These are phyloP conservation scores for Pyrrhoderma noxium DNA, from an alignment of 1,284 basidiomycete genomes.

Conservation along the genomic window DNA sequence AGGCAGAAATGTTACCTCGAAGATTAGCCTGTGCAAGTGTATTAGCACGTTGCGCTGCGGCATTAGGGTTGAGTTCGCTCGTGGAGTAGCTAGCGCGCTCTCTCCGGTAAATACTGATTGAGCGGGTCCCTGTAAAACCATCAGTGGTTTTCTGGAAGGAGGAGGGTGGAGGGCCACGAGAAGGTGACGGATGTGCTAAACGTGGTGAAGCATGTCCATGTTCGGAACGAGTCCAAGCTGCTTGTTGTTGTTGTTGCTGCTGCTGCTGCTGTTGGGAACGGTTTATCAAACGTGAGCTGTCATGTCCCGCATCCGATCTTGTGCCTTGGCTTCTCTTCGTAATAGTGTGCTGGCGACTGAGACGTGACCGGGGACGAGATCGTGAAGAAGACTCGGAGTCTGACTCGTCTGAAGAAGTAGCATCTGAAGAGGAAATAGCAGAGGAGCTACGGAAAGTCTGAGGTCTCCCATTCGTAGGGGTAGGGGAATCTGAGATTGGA, in stretches of 20 bases:
- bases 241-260: slow-evolving; percentile 15
- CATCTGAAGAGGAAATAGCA: slow-evolving; percentile 28
- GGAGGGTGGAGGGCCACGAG: slow-evolving; percentile 20
- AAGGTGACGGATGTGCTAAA: slow-evolving; percentile 12
- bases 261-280: slow-evolving; percentile 13
- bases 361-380: slow-evolving; percentile 23
- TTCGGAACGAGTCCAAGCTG: slow-evolving; percentile 16
- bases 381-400: slow-evolving; percentile 40
- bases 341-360: slow-evolving; percentile 21
- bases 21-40: slow-evolving; percentile 22
- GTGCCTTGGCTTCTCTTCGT: slow-evolving; percentile 19
- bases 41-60: slow-evolving; percentile 33
- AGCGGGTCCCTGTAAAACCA: slow-evolving; percentile 21
- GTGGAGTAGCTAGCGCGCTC: slow-evolving; percentile 31
- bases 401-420: slow-evolving; percentile 33
- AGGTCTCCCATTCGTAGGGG: neutral
- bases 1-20: slow-evolving; percentile 7
- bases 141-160: slow-evolving; percentile 26
- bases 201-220: slow-evolving; percentile 10
- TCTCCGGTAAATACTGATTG: slow-evolving; percentile 17
- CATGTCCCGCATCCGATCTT: slow-evolving; percentile 19
- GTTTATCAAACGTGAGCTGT: slow-evolving; percentile 2
- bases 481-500: slow-evolving; percentile 3
- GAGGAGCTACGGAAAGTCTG: slow-evolving; percentile 21
- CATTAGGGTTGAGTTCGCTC: slow-evolving; percentile 33